A percentile compares a stretch with the other conserved stretches of the same genome.
These are phyloP conservation scores for Eucalyptus pauciflora DNA, from an alignment of 345 rosid species.

Conservation along the genomic window DNA sequence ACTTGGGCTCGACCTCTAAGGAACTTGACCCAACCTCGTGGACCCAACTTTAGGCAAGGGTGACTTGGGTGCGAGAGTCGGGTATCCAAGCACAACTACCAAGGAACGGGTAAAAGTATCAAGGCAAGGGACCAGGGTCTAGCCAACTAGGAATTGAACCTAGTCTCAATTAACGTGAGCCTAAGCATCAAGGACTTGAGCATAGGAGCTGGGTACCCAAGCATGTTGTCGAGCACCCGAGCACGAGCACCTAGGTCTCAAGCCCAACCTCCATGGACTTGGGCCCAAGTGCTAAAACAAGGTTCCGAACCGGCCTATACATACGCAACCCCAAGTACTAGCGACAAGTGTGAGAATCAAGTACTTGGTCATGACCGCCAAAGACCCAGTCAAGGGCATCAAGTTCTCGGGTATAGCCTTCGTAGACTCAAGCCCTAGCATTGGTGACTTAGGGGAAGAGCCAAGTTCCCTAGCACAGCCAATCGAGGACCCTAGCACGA, in stretches of 20 bases:
- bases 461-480: fast-evolving
- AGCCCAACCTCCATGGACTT: neutral
- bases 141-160: neutral
- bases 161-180: neutral
- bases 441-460: neutral
- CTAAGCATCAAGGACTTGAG: neutral
- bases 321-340: neutral
- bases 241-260: neutral
- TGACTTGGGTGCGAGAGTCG: fast-evolving
- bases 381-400: fast-evolving
- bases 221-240: fast-evolving
- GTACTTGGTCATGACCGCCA: neutral
- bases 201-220: too few species aligned
- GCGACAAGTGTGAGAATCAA: neutral
- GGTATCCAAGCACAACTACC: neutral
- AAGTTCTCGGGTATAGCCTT: fast-evolving
- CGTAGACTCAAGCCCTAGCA: fast-evolving
- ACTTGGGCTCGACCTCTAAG: neutral
- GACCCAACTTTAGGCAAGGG: neutral
- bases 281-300: neutral
- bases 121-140: neutral
- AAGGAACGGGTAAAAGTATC: neutral
- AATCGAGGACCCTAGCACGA: fast-evolving
- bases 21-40: neutral
- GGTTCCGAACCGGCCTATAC: neutral